A percentile compares a stretch with the other conserved stretches of the same genome.
Evolutionary conservation across 495 filamentous ascomycete genomes (phyloP).

Genomic region (Physcia stellaris): DNA sequence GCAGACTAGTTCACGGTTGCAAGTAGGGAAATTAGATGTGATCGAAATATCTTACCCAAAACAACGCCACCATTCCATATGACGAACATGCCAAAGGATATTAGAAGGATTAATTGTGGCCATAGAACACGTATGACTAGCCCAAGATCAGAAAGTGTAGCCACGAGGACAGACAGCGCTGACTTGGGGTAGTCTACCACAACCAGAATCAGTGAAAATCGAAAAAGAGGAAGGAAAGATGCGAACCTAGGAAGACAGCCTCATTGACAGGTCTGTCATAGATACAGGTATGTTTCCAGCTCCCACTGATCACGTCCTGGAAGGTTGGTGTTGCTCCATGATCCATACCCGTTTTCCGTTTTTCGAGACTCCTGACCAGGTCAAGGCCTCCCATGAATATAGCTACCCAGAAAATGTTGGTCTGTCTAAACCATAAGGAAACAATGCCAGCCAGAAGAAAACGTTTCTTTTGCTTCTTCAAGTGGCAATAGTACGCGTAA

Average conservation of each 20-base stretch:
- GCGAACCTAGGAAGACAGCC: slow-evolving; percentile 40
- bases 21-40: no score
- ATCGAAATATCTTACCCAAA: no score
- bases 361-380: slow-evolving; percentile 32
- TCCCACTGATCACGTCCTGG: slow-evolving; percentile 2
- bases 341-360: slow-evolving; percentile 11
- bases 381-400: slow-evolving; percentile 72
- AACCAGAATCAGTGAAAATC: slow-evolving; percentile 14
- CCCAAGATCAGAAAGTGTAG: slow-evolving; percentile 34
- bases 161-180: slow-evolving; percentile 43
- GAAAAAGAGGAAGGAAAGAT: not conserved
- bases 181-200: slow-evolving; percentile 44
- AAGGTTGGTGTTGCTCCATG: slow-evolving; percentile 1
- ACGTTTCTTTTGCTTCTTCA: slow-evolving; percentile 18
- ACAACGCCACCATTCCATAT: slow-evolving; percentile 84
- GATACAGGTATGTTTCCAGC: slow-evolving; percentile 24
- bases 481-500: slow-evolving; percentile 48
- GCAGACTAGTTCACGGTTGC: no score
- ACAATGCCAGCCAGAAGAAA: slow-evolving; percentile 34
- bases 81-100: slow-evolving; percentile 60
- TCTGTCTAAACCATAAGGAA: slow-evolving; percentile 71
- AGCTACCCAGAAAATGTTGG: slow-evolving; percentile 92
- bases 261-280: slow-evolving; percentile 51
- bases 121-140: slow-evolving; percentile 36
- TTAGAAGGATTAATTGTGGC: slow-evolving; percentile 57